A percentile compares a stretch with the other conserved stretches of the same genome.
Conservation (phyloP, 225 moss, liverwort and hornwort species). For the Polytrichum commune region DNA sequence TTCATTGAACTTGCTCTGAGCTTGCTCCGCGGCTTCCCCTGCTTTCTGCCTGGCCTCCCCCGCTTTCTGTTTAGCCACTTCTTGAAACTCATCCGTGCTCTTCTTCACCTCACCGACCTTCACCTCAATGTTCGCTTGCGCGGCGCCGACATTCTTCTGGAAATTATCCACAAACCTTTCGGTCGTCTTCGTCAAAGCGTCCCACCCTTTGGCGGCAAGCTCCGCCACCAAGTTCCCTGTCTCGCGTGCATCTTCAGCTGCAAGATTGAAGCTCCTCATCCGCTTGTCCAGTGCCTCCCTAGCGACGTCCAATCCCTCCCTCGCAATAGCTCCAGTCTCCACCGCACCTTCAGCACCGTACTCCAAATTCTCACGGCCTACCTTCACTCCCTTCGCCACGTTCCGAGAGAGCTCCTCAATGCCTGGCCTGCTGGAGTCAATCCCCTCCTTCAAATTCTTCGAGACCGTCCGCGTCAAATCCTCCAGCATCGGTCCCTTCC, state of each 20-base stretch:
- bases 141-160: constrained; percentile 26
- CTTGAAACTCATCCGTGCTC: not conserved
- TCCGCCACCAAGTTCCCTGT: constrained; percentile 40
- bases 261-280: constrained; percentile 38
- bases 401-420: constrained; percentile 40
- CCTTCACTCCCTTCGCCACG: constrained; percentile 39
- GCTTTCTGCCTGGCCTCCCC: constrained; percentile 4
- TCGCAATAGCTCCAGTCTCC: constrained; percentile 40
- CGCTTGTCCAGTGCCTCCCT: constrained; percentile 48
- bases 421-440: constrained; percentile 43
- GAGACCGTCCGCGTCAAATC: constrained; percentile 45
- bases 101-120: constrained; percentile 4
- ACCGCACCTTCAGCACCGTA: constrained; percentile 41
- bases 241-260: constrained; percentile 50
- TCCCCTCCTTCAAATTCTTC: constrained; percentile 49
- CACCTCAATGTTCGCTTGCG: not conserved
- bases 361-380: constrained; percentile 46
- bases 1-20: constrained; percentile 6
- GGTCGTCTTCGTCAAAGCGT: constrained; percentile 30
- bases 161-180: constrained; percentile 30
- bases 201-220: constrained; percentile 50
- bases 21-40: not conserved
- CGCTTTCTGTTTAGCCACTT: not conserved
- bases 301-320: constrained; percentile 41
- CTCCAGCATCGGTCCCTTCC: constrained; percentile 16